Base-by-base conservation (phyloP, 2,329 filamentous ascomycete species). In the Thielaviopsis musarum region DNA sequence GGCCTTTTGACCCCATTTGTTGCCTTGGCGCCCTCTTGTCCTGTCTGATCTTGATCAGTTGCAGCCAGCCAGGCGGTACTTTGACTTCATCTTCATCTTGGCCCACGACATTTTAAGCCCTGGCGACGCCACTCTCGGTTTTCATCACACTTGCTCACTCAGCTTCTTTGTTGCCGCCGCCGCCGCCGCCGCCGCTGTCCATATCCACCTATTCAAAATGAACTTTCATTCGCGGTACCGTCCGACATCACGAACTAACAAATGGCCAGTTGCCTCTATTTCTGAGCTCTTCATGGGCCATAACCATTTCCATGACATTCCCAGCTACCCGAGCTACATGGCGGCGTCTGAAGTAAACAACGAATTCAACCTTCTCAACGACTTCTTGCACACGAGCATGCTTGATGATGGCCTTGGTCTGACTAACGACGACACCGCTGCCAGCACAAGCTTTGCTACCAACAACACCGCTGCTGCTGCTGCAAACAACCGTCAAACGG, bases 281-380 rank as follows among this genome's bases (percentile, higher is more conserved):
- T 38, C 53, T 28, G 60, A 59, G 52, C 61, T 62, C 85, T 78
- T 90, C 68, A 79, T 77, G 65, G 81, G 83, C 62, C 87, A 89
- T 68, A 93, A 85, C 69, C 87, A 88, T 68, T 93, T 88, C 71
- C 86, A 94, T 75, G 90, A 96, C 72, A 93, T 96, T 84, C 89
- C 93, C 73, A 88, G 84, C 69, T 89, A 91, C 73, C 87, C 88
- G 61, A 93, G 88, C 68, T 97, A 93, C 75, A 91, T 95, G 85
- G 94, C 96, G 73, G 74, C 77, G 56, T 88, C 90, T 63, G 93
- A 98, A 72, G 88, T 96, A 66, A 91, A 87, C 62, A 93, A 93
- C 73, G 93, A 98, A 75, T 96, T 95, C 71, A 95, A 96, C 69
- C 76, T 97, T 57, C 82, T 98, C 68, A 95, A 94, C 75, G 91